Base-by-base conservation (phyloP, 441 rosid genomes). In the Erodium trifolium region DNA sequence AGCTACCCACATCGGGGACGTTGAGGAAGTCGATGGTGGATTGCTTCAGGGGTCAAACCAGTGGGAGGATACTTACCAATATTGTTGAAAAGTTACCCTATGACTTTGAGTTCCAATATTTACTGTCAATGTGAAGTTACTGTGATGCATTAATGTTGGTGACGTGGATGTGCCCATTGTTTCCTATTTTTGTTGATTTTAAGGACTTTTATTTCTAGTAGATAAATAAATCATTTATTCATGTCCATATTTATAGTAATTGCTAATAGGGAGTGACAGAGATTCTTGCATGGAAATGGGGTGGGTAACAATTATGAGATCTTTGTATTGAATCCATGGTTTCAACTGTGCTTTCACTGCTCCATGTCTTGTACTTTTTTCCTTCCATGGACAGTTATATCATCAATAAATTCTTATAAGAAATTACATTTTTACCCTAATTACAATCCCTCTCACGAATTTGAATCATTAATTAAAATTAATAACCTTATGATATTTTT, bases 21-120 rank as follows among this genome's bases (percentile, higher is more conserved):
- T 65, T 93, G 11, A 88, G 97, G 76, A 93, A 89, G 75, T 91
- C 96, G 68, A 84, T 93, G 75, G 96, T 89, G 78, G 97, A 90
- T 37, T 93, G 91, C 82, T 89, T 86, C 76, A 83, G 89, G 72
- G 75, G 81, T 66, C 85, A 79, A 64, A 78, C 71, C 71, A 76
- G 75, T 47, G 87, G 88, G 74, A 87, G 80, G 35, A 66, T 81
- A 0, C 62, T 83, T 16, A 45, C 68, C 16, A 63, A 77, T 35
- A 70, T 80, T 1, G 86, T 90, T 31, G 96, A 88, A 68, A 88
- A 88, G 80, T 79, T 84, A 60, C 88, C 91, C 0, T 87, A 85
- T 71, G 98, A 90, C 76, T 88, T 82, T 65, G 96, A 90, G 78
- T 93, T 93, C 71, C 96, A 85, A 74, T 93, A 90, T 71, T 82